Conservation (phyloP, 2,329 filamentous ascomycete species). For the Microcera coccophila region DNA sequence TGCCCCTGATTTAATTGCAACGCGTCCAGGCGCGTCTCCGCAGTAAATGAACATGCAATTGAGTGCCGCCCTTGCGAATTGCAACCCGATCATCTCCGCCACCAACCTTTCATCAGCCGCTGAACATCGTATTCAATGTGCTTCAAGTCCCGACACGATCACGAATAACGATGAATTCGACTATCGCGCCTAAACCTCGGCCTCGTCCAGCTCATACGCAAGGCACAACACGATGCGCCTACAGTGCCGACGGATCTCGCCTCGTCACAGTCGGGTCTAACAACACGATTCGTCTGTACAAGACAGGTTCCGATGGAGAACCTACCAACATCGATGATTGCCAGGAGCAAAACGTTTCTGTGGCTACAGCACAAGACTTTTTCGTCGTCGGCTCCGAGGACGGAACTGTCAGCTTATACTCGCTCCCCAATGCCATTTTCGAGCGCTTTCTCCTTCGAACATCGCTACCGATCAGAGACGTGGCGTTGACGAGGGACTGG, state of each 20-base stretch:
- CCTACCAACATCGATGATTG: slow-evolving; percentile 89
- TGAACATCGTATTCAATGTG: slow-evolving; percentile 9
- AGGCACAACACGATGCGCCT: slow-evolving; percentile 80
- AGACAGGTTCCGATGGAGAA: slow-evolving; percentile 86
- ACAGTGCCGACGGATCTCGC: slow-evolving; percentile 82
- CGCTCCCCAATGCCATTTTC: slow-evolving; percentile 68
- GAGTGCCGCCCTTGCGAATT: not conserved
- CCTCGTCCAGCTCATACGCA: slow-evolving; percentile 73
- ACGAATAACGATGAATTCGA: slow-evolving; percentile 31
- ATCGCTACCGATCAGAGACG: slow-evolving; percentile 80
- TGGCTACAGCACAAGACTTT: slow-evolving; percentile 72
- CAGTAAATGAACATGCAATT: not conserved
- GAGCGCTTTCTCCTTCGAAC: slow-evolving; percentile 79
- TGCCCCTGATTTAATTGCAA: slow-evolving; percentile 34
- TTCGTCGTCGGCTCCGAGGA: slow-evolving; percentile 91
- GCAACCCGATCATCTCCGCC: slow-evolving; percentile 3
- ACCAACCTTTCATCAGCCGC: slow-evolving; percentile 4
- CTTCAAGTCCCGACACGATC: slow-evolving; percentile 3
- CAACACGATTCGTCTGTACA: slow-evolving; percentile 89
- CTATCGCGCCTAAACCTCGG: slow-evolving; percentile 45
- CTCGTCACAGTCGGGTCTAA: slow-evolving; percentile 91
- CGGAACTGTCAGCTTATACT: slow-evolving; percentile 92
- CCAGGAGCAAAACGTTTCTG: slow-evolving; percentile 76
- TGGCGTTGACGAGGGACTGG: slow-evolving; percentile 75
- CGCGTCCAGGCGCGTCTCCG: slow-evolving; percentile 41